Percentiles rank a stretch among this genome's conserved stretches.
These are phyloP conservation scores for Xylaria sp. DNA, from an alignment of 2,329 filamentous ascomycete species.

Conservation along the genomic window DNA sequence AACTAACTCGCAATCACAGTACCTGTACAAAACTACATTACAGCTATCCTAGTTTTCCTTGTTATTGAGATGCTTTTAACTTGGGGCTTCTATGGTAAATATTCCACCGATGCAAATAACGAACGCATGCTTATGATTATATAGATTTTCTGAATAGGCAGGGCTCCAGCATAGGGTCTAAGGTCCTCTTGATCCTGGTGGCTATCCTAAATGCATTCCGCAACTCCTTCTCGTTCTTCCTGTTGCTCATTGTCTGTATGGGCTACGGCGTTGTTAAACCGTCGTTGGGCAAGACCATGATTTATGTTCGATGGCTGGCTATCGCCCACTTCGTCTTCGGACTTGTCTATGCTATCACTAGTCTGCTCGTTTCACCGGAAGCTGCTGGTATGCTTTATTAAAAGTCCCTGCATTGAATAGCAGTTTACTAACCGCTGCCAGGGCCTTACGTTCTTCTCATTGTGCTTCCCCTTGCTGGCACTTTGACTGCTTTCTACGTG, in stretches of 20 bases:
- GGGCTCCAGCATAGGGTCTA: conserved; percentile 83
- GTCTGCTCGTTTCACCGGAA: conserved; percentile 88
- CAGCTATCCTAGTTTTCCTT: conserved; percentile 92
- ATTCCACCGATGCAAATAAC: conserved; percentile 3
- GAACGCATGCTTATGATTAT: conserved; percentile 50
- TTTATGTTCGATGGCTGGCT: conserved; percentile 89
- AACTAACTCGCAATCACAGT: conserved; percentile 63
- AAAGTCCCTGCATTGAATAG: neutral
- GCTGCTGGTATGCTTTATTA: conserved; percentile 69
- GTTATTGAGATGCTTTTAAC: conserved; percentile 98
- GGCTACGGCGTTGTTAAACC: conserved; percentile 98
- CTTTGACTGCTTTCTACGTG: conserved; percentile 95
- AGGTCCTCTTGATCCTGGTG: conserved; percentile 89
- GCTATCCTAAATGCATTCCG: conserved; percentile 91
- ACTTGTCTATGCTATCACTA: conserved; percentile 90
- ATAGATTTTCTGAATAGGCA: conserved; percentile 91
- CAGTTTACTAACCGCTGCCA: conserved; percentile 43
- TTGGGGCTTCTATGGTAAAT: conserved; percentile 91
- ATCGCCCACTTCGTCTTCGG: conserved; percentile 95
- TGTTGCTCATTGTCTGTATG: conserved; percentile 98
- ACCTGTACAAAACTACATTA: conserved; percentile 98
- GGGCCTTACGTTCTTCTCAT: conserved; percentile 92
- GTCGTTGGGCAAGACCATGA: conserved; percentile 91
- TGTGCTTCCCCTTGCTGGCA: conserved; percentile 89
- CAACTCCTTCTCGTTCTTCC: conserved; percentile 98